phyloP scores from a whole-genome alignment of 768 basidiomycete genomes.

The Pleurotus citrinopileatus region DNA sequence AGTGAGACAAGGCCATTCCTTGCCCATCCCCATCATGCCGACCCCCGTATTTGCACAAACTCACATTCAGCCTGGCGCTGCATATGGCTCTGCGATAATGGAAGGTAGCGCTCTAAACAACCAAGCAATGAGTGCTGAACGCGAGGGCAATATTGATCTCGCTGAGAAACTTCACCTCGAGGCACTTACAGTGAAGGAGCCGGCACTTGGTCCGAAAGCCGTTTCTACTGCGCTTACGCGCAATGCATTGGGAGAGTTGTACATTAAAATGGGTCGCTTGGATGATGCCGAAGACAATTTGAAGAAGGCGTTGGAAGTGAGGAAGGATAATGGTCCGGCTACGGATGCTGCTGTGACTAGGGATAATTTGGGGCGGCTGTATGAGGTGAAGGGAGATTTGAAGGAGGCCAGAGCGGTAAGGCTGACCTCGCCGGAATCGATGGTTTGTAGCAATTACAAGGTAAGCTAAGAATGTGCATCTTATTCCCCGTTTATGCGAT shows the following conservation, averaged over 20 bases:
- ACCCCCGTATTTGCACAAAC: too few relatives aligned
- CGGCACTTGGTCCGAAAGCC: slow-evolving; percentile 18
- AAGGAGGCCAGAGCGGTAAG: slow-evolving; percentile 26
- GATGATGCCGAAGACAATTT: slow-evolving; percentile 36
- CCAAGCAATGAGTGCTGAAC: slow-evolving; percentile 7
- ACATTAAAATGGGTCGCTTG: slow-evolving; percentile 29
- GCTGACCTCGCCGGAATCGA: slow-evolving; percentile 18
- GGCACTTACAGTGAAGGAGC: slow-evolving; percentile 26
- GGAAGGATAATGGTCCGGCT: slow-evolving; percentile 16
- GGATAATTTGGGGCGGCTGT: slow-evolving; percentile 25
- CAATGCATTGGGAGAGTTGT: slow-evolving; percentile 33
- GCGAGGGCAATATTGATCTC: slow-evolving; percentile 8
- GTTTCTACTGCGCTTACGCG: slow-evolving; percentile 24
- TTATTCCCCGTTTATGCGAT: neutral
- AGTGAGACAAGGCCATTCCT: too few relatives aligned
- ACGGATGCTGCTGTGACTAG: slow-evolving; percentile 27
- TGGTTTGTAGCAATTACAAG: slow-evolving; percentile 6
- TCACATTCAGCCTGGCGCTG: neutral
- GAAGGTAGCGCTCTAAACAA: slow-evolving; percentile 5
- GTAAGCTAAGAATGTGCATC: neutral
- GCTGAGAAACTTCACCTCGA: slow-evolving; percentile 29
- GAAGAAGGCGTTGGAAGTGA: slow-evolving; percentile 26
- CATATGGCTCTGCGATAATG: neutral
- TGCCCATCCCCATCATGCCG: too few relatives aligned
- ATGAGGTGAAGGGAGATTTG: slow-evolving; percentile 30